Percentiles rank a stretch among this genome's conserved stretches.
phyloP scores from a whole-genome alignment of 768 basidiomycete species.

The Mycena floridula region DNA sequence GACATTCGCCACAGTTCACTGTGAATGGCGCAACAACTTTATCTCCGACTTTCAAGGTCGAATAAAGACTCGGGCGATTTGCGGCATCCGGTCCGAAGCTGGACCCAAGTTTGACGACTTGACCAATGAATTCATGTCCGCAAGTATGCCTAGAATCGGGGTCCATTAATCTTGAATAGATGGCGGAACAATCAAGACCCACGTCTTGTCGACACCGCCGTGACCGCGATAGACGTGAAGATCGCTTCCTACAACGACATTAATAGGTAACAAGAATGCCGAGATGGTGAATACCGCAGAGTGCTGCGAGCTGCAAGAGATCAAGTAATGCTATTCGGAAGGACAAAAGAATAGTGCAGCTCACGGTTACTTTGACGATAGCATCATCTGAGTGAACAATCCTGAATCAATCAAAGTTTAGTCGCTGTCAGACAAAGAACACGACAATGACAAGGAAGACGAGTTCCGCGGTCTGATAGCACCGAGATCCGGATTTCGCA shows the following conservation, averaged over 20 bases:
- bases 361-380: slow-evolving; percentile 67
- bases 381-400: slow-evolving; percentile 72
- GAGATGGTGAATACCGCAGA: slow-evolving; percentile 44
- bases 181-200: slow-evolving; percentile 15
- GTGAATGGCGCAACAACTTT: slow-evolving; percentile 80
- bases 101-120: slow-evolving; percentile 60
- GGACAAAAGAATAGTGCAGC: slow-evolving; percentile 8
- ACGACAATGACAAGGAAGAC: too few relatives aligned
- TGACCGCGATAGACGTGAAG: slow-evolving; percentile 71
- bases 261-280: not conserved
- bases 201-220: slow-evolving; percentile 47
- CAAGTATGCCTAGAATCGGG: slow-evolving; percentile 44
- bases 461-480: too few relatives aligned
- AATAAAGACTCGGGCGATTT: slow-evolving; percentile 57
- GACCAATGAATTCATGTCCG: slow-evolving; percentile 78
- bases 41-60: slow-evolving; percentile 61
- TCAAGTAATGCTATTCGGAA: not conserved
- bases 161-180: not conserved
- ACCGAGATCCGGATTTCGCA: not conserved
- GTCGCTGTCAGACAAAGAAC: too few relatives aligned
- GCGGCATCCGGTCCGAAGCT: slow-evolving; percentile 38
- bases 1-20: slow-evolving; percentile 79
- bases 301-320: slow-evolving; percentile 47
- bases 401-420: slow-evolving; percentile 24
- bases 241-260: slow-evolving; percentile 47